Evolutionary conservation across 345 rosid species (phyloP), one percentile per base, ranked within the genome.

Genomic region (Aurinia saxatilis): DNA sequence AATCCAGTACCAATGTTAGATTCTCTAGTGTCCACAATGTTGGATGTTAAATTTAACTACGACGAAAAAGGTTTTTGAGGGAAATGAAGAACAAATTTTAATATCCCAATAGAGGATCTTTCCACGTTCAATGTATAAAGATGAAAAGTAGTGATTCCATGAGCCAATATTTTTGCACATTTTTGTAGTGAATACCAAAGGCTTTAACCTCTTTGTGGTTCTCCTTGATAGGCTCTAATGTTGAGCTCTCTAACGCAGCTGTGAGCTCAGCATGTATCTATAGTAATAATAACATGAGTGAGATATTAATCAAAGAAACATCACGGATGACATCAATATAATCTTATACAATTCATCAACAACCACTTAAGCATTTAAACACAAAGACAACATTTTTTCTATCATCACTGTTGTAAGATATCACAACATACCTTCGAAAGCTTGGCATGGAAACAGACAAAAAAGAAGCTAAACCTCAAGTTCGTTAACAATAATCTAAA

Each of bases 161-260:
- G 84, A 61, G 96, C 92, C 58, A 70, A 93, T 83, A 79, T 93
- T 90, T 78, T 77, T 83, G 83, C 97, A 93, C 97, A 86, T 90
- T 78, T 93, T 97, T 8, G 99, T 81, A 88, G 77, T 93, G 97
- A 75, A 93, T 76, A 45, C 99, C 99, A 73, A 73, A 93, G 48
- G 96, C 78, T 75, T 78, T 85, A 18, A 90, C 97, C 27, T 96
- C 97, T 83, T 93, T 97, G 19, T 93, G 97, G 49, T 93, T 93
- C 68, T 93, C 97, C 77, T 86, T 84, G 67, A 93, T 93, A 70
- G 99, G 89, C 73, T 93, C 95, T 76, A 93, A n/a, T n/a, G n/a
- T n/a, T n/a, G n/a, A n/a, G n/a, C n/a, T n/a, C n/a, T n/a, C n/a
- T n/a, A n/a, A 77, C 46, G 99, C 96, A 64, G 88, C 84, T 60